These are phyloP conservation scores for Phyllostachys edulis DNA, from an alignment of 176 grass and related monocot species.

Conservation along the genomic window DNA sequence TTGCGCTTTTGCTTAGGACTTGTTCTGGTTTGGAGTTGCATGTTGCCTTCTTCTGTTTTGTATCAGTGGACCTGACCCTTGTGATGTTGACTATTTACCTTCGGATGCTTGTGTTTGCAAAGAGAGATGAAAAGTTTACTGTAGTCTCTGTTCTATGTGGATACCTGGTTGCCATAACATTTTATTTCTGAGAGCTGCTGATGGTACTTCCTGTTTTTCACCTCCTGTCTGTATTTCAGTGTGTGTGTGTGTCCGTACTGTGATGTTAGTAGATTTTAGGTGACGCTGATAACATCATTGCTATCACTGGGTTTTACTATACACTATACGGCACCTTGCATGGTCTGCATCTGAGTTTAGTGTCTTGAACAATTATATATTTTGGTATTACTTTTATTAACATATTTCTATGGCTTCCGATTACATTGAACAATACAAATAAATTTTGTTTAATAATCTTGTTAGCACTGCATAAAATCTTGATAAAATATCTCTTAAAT, in stretches of 20 bases:
- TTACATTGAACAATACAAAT: neutral
- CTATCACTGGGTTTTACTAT: conserved; percentile 13
- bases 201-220: conserved; percentile 5
- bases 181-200: conserved; percentile 2
- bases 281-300: neutral
- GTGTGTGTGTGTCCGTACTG: conserved; percentile 5
- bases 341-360: neutral
- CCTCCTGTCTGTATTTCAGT: conserved; percentile 26
- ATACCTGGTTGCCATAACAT: neutral
- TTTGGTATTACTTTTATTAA: neutral
- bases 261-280: neutral
- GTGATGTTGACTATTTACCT: neutral
- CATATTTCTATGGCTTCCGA: conserved; percentile 3
- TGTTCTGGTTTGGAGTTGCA: conserved; percentile 35
- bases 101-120: conserved; percentile 25
- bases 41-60: conserved; percentile 32
- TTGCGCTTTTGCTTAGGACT: neutral
- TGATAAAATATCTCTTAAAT: neutral
- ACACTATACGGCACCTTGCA: neutral
- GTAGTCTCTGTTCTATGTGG: conserved; percentile 36
- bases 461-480: neutral
- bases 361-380: neutral
- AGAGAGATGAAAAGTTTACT: neutral
- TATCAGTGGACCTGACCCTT: neutral
- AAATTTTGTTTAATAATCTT: neutral